Evolutionary conservation across 2,329 filamentous ascomycete species (phyloP).

Genomic region (Penicillium crustosum): DNA sequence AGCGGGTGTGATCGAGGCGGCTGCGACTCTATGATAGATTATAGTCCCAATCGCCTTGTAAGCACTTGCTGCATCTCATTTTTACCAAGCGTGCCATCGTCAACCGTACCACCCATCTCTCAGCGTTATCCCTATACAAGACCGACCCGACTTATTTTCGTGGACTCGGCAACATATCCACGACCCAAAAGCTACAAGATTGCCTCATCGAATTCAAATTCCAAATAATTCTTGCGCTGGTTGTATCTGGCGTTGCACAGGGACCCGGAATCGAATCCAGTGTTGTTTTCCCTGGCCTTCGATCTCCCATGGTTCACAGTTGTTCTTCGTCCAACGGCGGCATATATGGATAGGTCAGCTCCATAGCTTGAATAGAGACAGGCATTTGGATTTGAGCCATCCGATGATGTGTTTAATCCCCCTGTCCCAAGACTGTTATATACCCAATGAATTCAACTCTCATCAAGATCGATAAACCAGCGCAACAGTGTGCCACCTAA

Average conservation of each 20-base stretch:
- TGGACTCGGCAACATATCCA: neutral
- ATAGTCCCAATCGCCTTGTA: neutral
- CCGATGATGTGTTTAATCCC: constrained; percentile 2
- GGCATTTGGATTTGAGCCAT: neutral
- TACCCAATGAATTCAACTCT: constrained; percentile 21
- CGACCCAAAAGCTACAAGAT: neutral
- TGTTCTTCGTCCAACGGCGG: neutral
- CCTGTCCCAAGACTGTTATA: constrained; percentile 17
- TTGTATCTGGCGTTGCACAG: neutral
- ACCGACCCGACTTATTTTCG: constrained; percentile 5
- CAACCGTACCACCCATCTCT: neutral
- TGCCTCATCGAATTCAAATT: neutral
- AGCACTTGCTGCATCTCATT: neutral
- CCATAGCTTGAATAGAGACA: constrained; percentile 11
- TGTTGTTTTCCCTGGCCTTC: neutral
- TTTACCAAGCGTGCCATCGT: neutral
- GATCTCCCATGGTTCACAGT: neutral
- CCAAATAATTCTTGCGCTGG: neutral
- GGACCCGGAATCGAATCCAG: neutral
- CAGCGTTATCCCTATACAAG: neutral
- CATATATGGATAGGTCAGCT: constrained; percentile 2
- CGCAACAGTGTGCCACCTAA: neutral
- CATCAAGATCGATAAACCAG: neutral
- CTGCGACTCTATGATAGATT: constrained; percentile 39
- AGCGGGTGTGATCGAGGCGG: constrained; percentile 62